Conservation (phyloP, 169 alveolate species). For the Plasmodium chabaudi region DNA sequence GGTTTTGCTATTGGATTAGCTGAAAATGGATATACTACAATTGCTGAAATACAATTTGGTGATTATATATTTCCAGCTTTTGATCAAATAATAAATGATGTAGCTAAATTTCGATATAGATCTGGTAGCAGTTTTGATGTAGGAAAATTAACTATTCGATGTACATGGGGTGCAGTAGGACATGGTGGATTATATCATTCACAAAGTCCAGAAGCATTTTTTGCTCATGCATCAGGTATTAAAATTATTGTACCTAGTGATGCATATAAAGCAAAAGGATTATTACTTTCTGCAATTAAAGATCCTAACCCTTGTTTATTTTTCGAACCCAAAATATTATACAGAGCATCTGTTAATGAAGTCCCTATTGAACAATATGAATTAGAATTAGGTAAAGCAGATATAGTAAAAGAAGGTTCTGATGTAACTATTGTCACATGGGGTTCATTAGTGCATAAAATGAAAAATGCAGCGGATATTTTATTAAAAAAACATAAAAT, state of each 20-base stretch:
- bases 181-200: slow-evolving; percentile 98
- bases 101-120: slow-evolving; percentile 96
- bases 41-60: slow-evolving; percentile 98
- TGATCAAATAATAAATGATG: slow-evolving; percentile 97
- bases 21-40: slow-evolving; percentile 92
- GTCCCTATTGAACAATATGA: slow-evolving; percentile 94
- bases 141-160: slow-evolving; percentile 93
- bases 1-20: slow-evolving; percentile 98
- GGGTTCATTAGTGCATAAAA: slow-evolving; percentile 89
- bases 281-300: slow-evolving; percentile 88
- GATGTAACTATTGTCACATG: slow-evolving; percentile 92
- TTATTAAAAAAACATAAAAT: slow-evolving; percentile 91
- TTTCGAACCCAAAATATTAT: slow-evolving; percentile 98
- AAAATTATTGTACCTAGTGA: slow-evolving; percentile 96
- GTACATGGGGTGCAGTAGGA: slow-evolving; percentile 98
- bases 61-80: slow-evolving; percentile 98
- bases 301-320: slow-evolving; percentile 95
- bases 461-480: slow-evolving; percentile 92
- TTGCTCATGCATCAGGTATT: slow-evolving; percentile 97
- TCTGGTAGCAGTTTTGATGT: slow-evolving; percentile 95
- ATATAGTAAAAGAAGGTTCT: slow-evolving; percentile 93
- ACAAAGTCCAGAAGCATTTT: slow-evolving; percentile 96
- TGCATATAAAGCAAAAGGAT: slow-evolving; percentile 96
- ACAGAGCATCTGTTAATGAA: slow-evolving; percentile 95
- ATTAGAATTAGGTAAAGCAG: slow-evolving; percentile 94